A percentile compares a stretch with the other conserved stretches of the same genome.
These are phyloP conservation scores for Boletus subcaerulescens DNA, from an alignment of 768 basidiomycete species.

Conservation along the genomic window DNA sequence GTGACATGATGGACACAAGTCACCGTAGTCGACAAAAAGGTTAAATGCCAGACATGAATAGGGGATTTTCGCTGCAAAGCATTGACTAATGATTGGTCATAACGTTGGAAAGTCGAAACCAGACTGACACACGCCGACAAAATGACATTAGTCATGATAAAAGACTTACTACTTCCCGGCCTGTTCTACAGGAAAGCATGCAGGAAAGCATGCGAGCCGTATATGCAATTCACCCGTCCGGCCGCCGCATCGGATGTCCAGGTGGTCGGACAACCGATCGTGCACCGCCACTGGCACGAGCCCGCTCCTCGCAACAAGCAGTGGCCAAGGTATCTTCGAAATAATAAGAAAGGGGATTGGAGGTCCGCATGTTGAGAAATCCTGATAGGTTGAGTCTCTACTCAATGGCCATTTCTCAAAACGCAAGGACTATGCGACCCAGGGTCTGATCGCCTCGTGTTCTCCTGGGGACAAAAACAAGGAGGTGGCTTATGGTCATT, in stretches of 20 bases:
- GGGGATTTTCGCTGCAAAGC: background rate
- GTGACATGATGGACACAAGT: slow-evolving; percentile 9
- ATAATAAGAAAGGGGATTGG: too few relatives aligned
- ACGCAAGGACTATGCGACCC: too few relatives aligned
- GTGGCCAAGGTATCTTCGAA: too few relatives aligned
- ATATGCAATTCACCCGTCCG: too few relatives aligned
- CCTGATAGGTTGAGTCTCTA: too few relatives aligned
- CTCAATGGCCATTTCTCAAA: too few relatives aligned
- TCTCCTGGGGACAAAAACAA: background rate
- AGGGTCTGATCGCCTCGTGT: too few relatives aligned
- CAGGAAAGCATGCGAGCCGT: too few relatives aligned
- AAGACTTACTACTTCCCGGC: background rate
- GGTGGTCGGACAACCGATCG: background rate
- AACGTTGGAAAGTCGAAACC: background rate
- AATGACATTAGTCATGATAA: slow-evolving; percentile 7
- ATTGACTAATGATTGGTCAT: slow-evolving; percentile 16
- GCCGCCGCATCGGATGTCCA: too few relatives aligned
- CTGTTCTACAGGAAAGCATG: too few relatives aligned
- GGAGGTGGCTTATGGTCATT: background rate
- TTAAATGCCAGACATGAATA: slow-evolving; percentile 2
- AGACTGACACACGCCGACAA: background rate
- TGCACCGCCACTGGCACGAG: background rate
- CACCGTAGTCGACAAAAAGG: background rate
- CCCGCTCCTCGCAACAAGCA: too few relatives aligned
- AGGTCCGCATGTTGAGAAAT: too few relatives aligned